Conservation (phyloP, 2,329 filamentous ascomycete species). For the Fusarium tanahbumbuense region DNA sequence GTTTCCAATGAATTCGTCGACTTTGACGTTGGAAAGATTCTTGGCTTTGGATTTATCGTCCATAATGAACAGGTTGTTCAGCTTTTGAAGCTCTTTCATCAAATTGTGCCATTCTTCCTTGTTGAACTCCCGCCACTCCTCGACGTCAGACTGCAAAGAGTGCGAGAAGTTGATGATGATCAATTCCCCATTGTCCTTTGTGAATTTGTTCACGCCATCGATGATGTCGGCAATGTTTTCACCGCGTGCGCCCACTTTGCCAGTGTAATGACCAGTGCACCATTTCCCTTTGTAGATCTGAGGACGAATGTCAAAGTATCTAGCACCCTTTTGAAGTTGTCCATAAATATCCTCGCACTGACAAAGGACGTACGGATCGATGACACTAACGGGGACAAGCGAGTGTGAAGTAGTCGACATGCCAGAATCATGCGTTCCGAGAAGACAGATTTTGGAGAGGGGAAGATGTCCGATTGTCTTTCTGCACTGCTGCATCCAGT, state of each 20-base stretch:
- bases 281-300: constrained; percentile 7
- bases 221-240: constrained; percentile 6
- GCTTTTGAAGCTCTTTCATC: constrained; percentile 14
- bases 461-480: background rate
- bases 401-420: constrained; percentile 13
- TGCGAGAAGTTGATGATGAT: constrained; percentile 19
- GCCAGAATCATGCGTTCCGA: constrained; percentile 14
- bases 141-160: constrained; percentile 1
- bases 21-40: background rate
- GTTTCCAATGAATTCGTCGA: background rate
- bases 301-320: constrained; percentile 15
- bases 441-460: constrained; percentile 9
- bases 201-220: constrained; percentile 3
- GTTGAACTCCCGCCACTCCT: constrained; percentile 19
- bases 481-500: constrained; percentile 22
- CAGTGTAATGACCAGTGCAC: constrained; percentile 8
- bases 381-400: background rate
- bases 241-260: constrained; percentile 8
- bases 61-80: background rate
- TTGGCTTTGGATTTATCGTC: constrained; percentile 20
- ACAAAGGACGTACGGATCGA: constrained; percentile 15
- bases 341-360: background rate
- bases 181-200: background rate
- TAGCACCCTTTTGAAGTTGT: background rate
- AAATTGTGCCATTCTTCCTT: constrained; percentile 17